Base-by-base conservation (phyloP, 2,329 filamentous ascomycete species). In the Eutypella sp. region DNA sequence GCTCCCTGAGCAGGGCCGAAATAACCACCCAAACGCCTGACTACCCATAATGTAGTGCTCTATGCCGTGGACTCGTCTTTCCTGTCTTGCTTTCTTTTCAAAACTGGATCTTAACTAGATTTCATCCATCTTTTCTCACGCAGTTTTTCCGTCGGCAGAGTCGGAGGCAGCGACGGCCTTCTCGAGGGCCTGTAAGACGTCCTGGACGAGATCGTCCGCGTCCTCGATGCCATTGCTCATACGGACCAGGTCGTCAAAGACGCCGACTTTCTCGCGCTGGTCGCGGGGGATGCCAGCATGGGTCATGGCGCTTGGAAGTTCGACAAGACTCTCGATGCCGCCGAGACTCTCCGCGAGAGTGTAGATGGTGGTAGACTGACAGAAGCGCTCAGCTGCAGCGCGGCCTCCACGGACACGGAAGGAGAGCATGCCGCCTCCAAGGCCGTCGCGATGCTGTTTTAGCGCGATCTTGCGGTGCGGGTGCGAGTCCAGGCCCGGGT, bases 351-450 rank as follows among this genome's bases (percentile, higher is more conserved):
- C 93, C 24, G 93, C 93, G 6, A 99, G 78, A 2, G 90, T 96
- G 71, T 96, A 97, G 66, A 99, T 83, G 61, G 82, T 82, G 37
- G 91, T 96, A 48, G 79, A 72, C 68, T 93, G 84, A 77, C 93
- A 97, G 80, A 99, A 99, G 43, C 84, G 80, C 70, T 95, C 87
- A 13, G 93, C 93, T 1, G 92, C 92, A 39, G 77, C 78, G 61
- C 89, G 81, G 29, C 93, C 93, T 46, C 92, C 93, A 54, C 82
- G 81, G 67, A 99, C 88, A 55, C 93, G 86, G 83, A 99, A 99
- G 47, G 87, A 92, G 37, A 99, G 82, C 93, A 99, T 99, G 50
- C 93, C 93, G 57, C 93, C 93, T 49, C 93, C 93, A 79, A 97
- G 85, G 51, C 87, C 93, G 58, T 95, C 79, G 56, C 93, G 87